A percentile compares a stretch with the other conserved stretches of the same genome.
phyloP scores from a whole-genome alignment of 208 protist species.

The Acanthamoeba lenticulata region DNA sequence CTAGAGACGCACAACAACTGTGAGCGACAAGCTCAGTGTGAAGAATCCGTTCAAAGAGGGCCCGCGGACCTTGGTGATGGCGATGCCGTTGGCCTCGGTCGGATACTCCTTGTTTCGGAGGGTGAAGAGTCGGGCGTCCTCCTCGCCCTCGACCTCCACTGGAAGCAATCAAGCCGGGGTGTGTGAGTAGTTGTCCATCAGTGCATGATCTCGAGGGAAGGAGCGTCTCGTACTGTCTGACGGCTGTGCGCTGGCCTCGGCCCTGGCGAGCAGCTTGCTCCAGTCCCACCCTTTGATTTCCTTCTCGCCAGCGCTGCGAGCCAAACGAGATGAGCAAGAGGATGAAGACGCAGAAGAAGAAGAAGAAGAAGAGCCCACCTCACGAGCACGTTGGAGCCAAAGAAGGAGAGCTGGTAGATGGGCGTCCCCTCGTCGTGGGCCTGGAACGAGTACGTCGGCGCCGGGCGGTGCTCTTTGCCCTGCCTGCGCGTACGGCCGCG shows the following conservation, averaged over 20 bases:
- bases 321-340: neutral
- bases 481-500: neutral
- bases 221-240: neutral
- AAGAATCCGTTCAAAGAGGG: too few species aligned
- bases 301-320: neutral
- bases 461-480: constrained; percentile 12
- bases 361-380: neutral
- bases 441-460: neutral
- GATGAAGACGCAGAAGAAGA: neutral
- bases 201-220: too few species aligned
- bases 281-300: constrained; percentile 26
- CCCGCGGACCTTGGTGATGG: neutral
- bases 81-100: constrained; percentile 1
- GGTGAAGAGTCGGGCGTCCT: neutral
- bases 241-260: neutral
- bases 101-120: neutral
- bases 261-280: constrained; percentile 7
- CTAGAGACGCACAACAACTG: neutral
- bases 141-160: neutral
- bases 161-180: neutral
- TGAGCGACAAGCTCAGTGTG: too few species aligned
- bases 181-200: neutral
- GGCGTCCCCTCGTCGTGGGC: constrained; percentile 2
- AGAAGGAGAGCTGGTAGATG: constrained; percentile 15
- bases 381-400: constrained; percentile 18